Base-by-base conservation (phyloP, 2,329 filamentous ascomycete species). In the Sclerotinia spermophila region DNA sequence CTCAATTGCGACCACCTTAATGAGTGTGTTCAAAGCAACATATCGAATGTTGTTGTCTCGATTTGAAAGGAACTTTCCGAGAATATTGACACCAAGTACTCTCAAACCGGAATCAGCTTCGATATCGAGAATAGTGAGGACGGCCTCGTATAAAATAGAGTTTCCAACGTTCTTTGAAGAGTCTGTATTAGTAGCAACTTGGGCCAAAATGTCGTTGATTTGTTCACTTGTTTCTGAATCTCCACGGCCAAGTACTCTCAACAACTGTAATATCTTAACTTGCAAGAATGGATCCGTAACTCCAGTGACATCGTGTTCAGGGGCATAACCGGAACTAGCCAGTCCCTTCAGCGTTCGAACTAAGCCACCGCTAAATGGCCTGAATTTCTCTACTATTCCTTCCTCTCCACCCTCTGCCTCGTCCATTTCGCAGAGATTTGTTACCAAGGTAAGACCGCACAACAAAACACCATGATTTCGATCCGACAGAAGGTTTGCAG, bases 1-100 rank as follows among this genome's bases (percentile, higher is more conserved):
- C 80, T 99, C 96, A 64, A 99, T 94, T 5, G 96, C 96, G 61
- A 99, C 96, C 27, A 99, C 96, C 82, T 97, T 98, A 83, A 97
- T 96, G 65, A 99, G 84, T 0, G 96, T 99, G 82, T 99, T 99
- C 67, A 99, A 85, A 27, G 96, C 96, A 67, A 99, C 96, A 79
- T 99, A 99, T 81, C 96, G 91, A 77, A 99, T 99, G 80, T 99
- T 99, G 85, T 99, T 99, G 82, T 99, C 96, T 76, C 95, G 90
- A 84, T 99, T 99, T n/a, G 94, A 91, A 73, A 99, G 83, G 82
- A 99, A 99, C 80, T 98, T 99, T 80, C 96, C 96, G 35, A 99
- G 88, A 75, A 99, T 99, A 80, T 99, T 99, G 76, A 99, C 96
- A 78, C 96, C 96, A 38, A 99, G 86, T 33, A 99, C 96, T 66